Evolutionary conservation across 2,329 filamentous ascomycete species (phyloP), one percentile per base, ranked within the genome.

Genomic region (Leptographium radiaticola): DNA sequence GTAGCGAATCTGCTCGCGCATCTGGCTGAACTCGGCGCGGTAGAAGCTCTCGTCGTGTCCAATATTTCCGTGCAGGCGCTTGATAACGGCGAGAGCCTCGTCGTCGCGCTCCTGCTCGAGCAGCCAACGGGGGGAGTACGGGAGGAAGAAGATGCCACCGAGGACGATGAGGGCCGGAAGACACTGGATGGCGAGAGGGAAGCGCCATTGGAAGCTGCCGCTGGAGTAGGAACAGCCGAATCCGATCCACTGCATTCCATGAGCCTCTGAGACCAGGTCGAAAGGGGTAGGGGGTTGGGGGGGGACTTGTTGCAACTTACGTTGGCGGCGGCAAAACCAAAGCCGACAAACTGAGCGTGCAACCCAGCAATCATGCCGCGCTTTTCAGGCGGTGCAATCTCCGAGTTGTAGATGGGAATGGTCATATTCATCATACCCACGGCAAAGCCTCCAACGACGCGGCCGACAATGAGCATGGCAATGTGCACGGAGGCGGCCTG

Each of bases 161-260:
- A 73, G 61, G 16, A 67, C 62, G 0, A 72, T 60, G 7, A 66
- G 51, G 1, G 69, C 68, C 11, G 69, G 68, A 13, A 72, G 60
- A 13, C 62, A 62, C 57, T 74, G 71, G 13, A 73, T 65, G 7
- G 65, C 65, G 13, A 74, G 65, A 0, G 71, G 71, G 45, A 74
- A 69, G 2, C 71, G 67, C 70, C 70, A 73, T 18, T 67, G 65
- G 8, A 70, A 65, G 0, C 63, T 59, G 0, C 62, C n/a, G 25
- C 43, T 67, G 4, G 64, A 58, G n/a, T 64, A 64, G n/a, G 60
- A 65, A 18, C 65, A 64, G 2, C 66, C 70, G 51, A 66, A 71
- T 43, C 71, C 70, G 0, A 67, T 59, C 65, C 64, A 67, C 48
- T 50, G 20, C 25, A 25, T 25, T 25, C 5, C 25, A 25, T 25